Percentiles rank a stretch among this genome's conserved stretches.
Conservation (phyloP, 192 early-diverging fungal genomes). For the Linnemannia hyalina region DNA sequence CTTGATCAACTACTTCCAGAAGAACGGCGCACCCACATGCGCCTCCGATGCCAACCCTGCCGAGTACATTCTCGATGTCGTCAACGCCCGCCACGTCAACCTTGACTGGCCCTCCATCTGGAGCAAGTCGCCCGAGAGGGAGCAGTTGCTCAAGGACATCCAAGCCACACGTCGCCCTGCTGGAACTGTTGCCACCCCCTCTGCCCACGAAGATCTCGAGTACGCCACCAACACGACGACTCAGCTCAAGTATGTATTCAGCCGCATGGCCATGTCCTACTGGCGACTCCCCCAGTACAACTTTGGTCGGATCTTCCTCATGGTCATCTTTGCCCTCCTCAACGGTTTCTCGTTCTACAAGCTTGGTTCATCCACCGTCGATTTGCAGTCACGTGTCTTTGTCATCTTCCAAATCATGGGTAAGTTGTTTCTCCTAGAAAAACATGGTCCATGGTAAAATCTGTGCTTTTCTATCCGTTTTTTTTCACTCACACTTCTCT, state of each 20-base stretch:
- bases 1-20: conserved; percentile 82
- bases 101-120: conserved; percentile 85
- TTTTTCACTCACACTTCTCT: no score
- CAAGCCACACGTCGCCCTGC: conserved; percentile 58
- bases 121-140: conserved; percentile 68
- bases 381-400: conserved; percentile 78
- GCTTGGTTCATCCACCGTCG: conserved; percentile 64
- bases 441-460: no score
- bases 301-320: conserved; percentile 72
- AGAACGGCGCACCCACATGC: conserved; percentile 76
- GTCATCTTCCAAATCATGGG: conserved; percentile 75
- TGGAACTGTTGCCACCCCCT: neutral
- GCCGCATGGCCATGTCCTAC: conserved; percentile 75
- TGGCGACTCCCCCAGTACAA: conserved; percentile 87
- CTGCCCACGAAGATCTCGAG: conserved; percentile 54
- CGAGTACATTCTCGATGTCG: conserved; percentile 89
- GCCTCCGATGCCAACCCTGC: conserved; percentile 81
- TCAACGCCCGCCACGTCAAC: conserved; percentile 72
- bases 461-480: no score
- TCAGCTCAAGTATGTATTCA: conserved; percentile 73
- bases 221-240: conserved; percentile 60
- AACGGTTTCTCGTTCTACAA: conserved; percentile 85
- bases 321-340: conserved; percentile 71
- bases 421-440: no score
- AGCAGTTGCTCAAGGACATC: conserved; percentile 62